phyloP scores from a whole-genome alignment of 768 basidiomycete species.

The Astraeus odoratus region DNA sequence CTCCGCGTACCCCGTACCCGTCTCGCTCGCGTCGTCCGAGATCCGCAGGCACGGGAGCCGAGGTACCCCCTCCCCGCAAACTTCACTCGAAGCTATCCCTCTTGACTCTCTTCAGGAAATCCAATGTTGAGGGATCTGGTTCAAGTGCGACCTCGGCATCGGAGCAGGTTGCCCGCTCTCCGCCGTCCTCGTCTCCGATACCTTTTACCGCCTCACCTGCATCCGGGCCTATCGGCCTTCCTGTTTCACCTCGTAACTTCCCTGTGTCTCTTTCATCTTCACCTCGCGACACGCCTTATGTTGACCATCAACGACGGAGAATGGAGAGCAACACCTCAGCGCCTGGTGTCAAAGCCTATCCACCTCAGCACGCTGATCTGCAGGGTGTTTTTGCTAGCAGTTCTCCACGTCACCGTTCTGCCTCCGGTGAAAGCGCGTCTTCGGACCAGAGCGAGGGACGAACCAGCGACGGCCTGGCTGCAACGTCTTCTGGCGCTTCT shows the following conservation, averaged over 20 bases:
- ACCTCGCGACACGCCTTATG: slow-evolving; percentile 20
- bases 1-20: slow-evolving; percentile 25
- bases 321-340: slow-evolving; percentile 19
- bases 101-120: slow-evolving; percentile 66
- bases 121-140: slow-evolving; percentile 31
- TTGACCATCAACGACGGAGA: slow-evolving; percentile 15
- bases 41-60: slow-evolving; percentile 66
- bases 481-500: slow-evolving; percentile 21
- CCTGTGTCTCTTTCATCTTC: slow-evolving; percentile 21
- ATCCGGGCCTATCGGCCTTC: slow-evolving; percentile 11
- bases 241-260: slow-evolving; percentile 25
- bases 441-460: slow-evolving; percentile 20
- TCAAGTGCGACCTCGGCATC: slow-evolving; percentile 29
- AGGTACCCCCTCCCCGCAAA: slow-evolving; percentile 37
- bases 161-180: slow-evolving; percentile 21
- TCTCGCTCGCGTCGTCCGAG: slow-evolving; percentile 49
- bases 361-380: slow-evolving; percentile 42
- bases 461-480: slow-evolving; percentile 14
- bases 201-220: slow-evolving; percentile 16
- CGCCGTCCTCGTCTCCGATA: slow-evolving; percentile 22
- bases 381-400: slow-evolving; percentile 36
- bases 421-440: slow-evolving; percentile 25
- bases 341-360: slow-evolving; percentile 16
- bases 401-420: slow-evolving; percentile 30
- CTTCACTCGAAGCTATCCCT: slow-evolving; percentile 69